phyloP scores from a whole-genome alignment of 805 yeast species.

The Kluyveromyces starmeri region DNA sequence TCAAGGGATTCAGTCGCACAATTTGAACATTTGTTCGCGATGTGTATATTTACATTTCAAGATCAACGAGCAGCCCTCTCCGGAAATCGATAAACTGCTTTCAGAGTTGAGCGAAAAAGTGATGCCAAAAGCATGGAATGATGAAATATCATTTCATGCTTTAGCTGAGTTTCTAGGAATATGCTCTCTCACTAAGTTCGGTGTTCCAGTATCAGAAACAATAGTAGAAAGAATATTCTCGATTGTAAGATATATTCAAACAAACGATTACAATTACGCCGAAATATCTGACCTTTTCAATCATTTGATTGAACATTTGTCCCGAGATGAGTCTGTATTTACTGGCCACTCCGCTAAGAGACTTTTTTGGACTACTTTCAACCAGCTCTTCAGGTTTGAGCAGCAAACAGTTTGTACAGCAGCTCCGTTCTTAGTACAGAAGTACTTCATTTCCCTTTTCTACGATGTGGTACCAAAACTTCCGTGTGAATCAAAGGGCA shows the following conservation, averaged over 20 bases:
- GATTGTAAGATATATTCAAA: not conserved
- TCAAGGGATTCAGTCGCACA: not conserved
- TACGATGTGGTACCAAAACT: conserved; percentile 3
- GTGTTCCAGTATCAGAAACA: not conserved
- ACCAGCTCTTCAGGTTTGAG: conserved; percentile 12
- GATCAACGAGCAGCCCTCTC: not conserved
- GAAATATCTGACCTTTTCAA: conserved; percentile 10
- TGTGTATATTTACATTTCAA: not conserved
- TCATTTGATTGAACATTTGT: conserved; percentile 12
- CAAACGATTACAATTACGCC: conserved; percentile 15
- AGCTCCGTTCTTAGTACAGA: conserved; percentile 11
- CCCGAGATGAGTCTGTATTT: conserved; percentile 2
- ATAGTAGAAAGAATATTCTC: not conserved
- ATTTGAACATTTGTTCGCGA: not conserved
- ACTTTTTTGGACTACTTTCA: conserved; percentile 9
- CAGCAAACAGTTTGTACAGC: conserved; percentile 14
- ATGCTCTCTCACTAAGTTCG: conserved; percentile 13
- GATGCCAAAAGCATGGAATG: conserved; percentile 33
- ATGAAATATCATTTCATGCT: conserved; percentile 23
- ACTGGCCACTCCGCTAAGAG: not conserved
- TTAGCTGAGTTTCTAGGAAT: conserved; percentile 7
- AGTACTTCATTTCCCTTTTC: conserved; percentile 8
- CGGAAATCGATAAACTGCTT: conserved; percentile 21
- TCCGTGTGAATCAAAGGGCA: conserved; percentile 15
- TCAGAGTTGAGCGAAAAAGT: conserved; percentile 32